phyloP scores from a whole-genome alignment of 352 stramenopile species.

The Pythium brachiatum region DNA sequence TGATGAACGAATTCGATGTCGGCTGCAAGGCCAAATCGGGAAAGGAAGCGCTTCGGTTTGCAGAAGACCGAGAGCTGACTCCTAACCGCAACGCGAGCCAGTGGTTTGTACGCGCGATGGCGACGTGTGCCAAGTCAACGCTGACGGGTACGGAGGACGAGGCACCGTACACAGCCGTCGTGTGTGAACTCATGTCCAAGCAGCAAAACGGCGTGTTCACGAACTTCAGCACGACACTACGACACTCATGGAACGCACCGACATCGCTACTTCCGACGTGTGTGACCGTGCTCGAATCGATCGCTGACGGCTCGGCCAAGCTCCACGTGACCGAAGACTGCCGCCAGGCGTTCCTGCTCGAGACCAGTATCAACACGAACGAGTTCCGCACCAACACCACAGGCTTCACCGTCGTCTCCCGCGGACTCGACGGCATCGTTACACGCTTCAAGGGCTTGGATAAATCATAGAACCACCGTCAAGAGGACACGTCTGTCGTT shows the following conservation, averaged over 20 bases:
- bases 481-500: too few relatives aligned
- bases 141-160: constrained; percentile 42
- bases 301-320: constrained; percentile 41
- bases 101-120: constrained; percentile 50
- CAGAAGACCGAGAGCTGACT: constrained; percentile 36
- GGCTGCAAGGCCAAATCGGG: constrained; percentile 38
- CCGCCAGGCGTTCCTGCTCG: constrained; percentile 39
- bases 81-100: constrained; percentile 43
- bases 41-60: constrained; percentile 36
- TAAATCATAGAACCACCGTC: neutral
- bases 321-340: constrained; percentile 40
- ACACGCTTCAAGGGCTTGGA: constrained; percentile 17
- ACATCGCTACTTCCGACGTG: constrained; percentile 52
- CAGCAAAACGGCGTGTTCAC: constrained; percentile 75
- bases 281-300: constrained; percentile 41
- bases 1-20: constrained; percentile 54
- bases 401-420: constrained; percentile 64
- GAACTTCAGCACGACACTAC: constrained; percentile 66
- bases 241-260: constrained; percentile 43
- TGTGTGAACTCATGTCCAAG: constrained; percentile 62
- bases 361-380: constrained; percentile 57
- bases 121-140: constrained; percentile 42
- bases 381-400: constrained; percentile 45
- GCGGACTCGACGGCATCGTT: constrained; percentile 46
- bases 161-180: constrained; percentile 49